Evolutionary conservation across 768 basidiomycete genomes (phyloP), one percentile per base, ranked within the genome.

Genomic region (Cubamyces sp.): DNA sequence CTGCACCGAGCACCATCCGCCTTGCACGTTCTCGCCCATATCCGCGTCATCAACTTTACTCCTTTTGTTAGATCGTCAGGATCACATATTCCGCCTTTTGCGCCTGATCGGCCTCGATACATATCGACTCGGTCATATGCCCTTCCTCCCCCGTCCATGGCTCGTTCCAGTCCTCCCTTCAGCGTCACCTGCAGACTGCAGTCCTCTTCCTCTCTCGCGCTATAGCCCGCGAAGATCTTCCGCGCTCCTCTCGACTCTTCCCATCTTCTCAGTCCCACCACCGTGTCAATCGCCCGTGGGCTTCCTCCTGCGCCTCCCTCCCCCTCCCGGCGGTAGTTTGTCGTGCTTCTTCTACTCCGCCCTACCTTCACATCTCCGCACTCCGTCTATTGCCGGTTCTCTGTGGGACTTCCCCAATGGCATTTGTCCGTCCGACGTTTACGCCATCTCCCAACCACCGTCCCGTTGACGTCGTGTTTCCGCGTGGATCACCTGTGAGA

Each of bases 71-170:
- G 63, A 64, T 64, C 63, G 63, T 64, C 63, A 37, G 41, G 30
- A 64, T 52, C 40, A 37, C 48, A 26, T 28, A 30, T 47, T 55
- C 39, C 62, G 53, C 54, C 50, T 34, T 8, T 49, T 55, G 57
- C 52, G 57, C 39, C 57, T 64, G 62, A 64, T 60, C 57, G 54
- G 62, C 62, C 54, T 45, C 57, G 62, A 64, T 64, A 59, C 62
- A 12, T 42, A 28, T 54, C 45, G 3, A 28, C 40, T 11, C 53
- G 62, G 62, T 64, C 62, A 64, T 63, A 53, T 63, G 56, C 51
- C 52, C 62, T 37, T 42, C n/a, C 62, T 34, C 28, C 15, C 34
- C 46, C 46, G 23, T 47, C 37, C 51, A 48, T 39, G 26, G 48
- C 54, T 34, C 56, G 56, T 47, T 37, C 42, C 9, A 21, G 12